A percentile compares a stretch with the other conserved stretches of the same genome.
These are phyloP conservation scores for Neurospora africana DNA, from an alignment of 495 filamentous ascomycete species.

Conservation along the genomic window DNA sequence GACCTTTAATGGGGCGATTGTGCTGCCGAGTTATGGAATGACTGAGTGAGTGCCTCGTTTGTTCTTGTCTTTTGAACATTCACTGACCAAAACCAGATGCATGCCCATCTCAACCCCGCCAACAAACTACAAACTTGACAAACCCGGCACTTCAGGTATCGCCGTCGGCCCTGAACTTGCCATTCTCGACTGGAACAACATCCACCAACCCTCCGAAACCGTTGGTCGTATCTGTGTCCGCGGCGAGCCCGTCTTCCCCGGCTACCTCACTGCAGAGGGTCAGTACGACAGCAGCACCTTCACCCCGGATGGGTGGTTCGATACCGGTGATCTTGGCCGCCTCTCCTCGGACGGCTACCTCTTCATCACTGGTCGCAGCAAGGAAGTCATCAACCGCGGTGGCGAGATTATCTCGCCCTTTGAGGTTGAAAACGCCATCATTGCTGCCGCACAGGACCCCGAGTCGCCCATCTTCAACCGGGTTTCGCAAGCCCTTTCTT, in stretches of 20 bases:
- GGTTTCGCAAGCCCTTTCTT: conserved; percentile 29
- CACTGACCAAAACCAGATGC: conserved; percentile 11
- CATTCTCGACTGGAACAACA: conserved; percentile 23
- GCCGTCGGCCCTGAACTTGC: conserved; percentile 31
- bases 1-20: conserved; percentile 25
- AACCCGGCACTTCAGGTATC: conserved; percentile 32
- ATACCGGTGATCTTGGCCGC: conserved; percentile 40
- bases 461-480: conserved; percentile 23
- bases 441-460: conserved; percentile 18
- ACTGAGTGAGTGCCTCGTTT: conserved; percentile 22
- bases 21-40: conserved; percentile 40
- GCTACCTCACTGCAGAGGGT: conserved; percentile 27
- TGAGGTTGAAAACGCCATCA: conserved; percentile 28
- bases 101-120: conserved; percentile 38
- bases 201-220: conserved; percentile 5
- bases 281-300: conserved; percentile 29
- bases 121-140: conserved; percentile 29
- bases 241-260: conserved; percentile 32
- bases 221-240: conserved; percentile 34
- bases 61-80: background rate
- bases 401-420: conserved; percentile 47
- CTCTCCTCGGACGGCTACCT: conserved; percentile 43
- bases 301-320: conserved; percentile 32
- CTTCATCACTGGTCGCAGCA: conserved; percentile 46
- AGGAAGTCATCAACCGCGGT: conserved; percentile 50